These are phyloP conservation scores for Stellera chamaejasme DNA, from an alignment of 345 rosid species.

Conservation along the genomic window DNA sequence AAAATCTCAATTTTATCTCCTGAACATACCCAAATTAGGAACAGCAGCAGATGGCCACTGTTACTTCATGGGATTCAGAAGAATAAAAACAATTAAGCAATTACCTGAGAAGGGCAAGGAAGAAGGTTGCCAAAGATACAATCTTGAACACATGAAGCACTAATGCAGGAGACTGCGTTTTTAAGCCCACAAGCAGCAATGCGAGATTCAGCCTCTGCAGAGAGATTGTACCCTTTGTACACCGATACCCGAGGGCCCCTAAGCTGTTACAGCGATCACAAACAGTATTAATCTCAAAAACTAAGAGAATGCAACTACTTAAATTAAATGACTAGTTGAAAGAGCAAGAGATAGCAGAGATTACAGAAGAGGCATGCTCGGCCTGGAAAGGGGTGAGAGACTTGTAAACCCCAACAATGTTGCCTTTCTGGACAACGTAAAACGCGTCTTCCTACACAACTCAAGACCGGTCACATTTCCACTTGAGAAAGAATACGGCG, in stretches of 20 bases:
- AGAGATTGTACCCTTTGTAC: slow-evolving; percentile 59
- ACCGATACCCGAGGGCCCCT: slow-evolving; percentile 45
- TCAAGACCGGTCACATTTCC: too few species aligned
- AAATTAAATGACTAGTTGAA: slow-evolving; percentile 2
- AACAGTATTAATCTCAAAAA: too few species aligned
- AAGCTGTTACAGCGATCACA: background rate
- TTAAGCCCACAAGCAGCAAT: slow-evolving; percentile 49
- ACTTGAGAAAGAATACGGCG: too few species aligned
- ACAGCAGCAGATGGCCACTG: too few species aligned
- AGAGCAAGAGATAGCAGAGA: slow-evolving; percentile 2
- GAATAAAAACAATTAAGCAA: background rate
- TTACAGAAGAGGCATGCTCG: slow-evolving; percentile 49
- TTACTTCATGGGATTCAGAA: too few species aligned
- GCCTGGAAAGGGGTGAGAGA: slow-evolving; percentile 43
- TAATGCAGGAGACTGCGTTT: slow-evolving; percentile 45
- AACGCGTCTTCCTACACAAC: too few species aligned
- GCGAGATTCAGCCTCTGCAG: slow-evolving; percentile 37
- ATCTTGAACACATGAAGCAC: slow-evolving; percentile 34
- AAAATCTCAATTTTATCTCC: too few species aligned
- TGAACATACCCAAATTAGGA: too few species aligned
- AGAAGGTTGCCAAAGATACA: slow-evolving; percentile 52
- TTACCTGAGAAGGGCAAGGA: slow-evolving; percentile 65
- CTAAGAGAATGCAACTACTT: background rate
- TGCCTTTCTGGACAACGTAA: too few species aligned
- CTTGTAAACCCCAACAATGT: slow-evolving; percentile 52